Base-by-base conservation (phyloP, 805 yeast species). In the Yamadazyma paraphyllophila region DNA sequence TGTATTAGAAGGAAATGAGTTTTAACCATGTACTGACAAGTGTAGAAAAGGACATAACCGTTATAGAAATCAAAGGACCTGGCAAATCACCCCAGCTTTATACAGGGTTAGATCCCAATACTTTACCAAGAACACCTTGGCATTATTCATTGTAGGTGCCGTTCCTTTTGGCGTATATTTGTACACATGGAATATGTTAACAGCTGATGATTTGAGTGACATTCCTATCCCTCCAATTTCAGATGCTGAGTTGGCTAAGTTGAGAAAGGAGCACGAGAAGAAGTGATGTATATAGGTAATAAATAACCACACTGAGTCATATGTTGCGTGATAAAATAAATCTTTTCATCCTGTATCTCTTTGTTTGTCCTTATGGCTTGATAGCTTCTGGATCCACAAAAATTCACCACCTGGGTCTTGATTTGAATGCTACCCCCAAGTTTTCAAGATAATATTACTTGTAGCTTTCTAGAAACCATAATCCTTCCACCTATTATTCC, bases 161-260 rank as follows among this genome's bases (percentile, higher is more conserved):
- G 67, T 88, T 43, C 83, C 94, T 5, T 71, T 78, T 9, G 82
- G 87, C 36, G 84, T 89, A 24, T 91, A 81, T 64, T 52, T 65
- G 52, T 76, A 67, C 55, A 84, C 96, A 0, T 83, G 80, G 75
- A 69, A 78, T 53, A 76, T 80, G 58, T 70, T 87, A 56, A 81
- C 80, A 53, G 74, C 74, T 58, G 97, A 90, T 60, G 96, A 92
- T 52, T 89, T 92, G 62, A 81, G 76, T 38, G 97, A 91, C 62
- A 88, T 92, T 55, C 97, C 97, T 34, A 82, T 92, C 54, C 99
- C 99, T 39, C 97, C 98, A 14, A 76, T 92, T 48, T 77, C 84
- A 33, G 94, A 86, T 49, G 82, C 76, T 44, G 94, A 89, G 61
- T 73, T 92, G 59, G 79, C 77, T 41, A 74, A 80, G 63, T 76